Evolutionary conservation across 2,329 filamentous ascomycete genomes (phyloP).

Genomic region (Periconia sp.): DNA sequence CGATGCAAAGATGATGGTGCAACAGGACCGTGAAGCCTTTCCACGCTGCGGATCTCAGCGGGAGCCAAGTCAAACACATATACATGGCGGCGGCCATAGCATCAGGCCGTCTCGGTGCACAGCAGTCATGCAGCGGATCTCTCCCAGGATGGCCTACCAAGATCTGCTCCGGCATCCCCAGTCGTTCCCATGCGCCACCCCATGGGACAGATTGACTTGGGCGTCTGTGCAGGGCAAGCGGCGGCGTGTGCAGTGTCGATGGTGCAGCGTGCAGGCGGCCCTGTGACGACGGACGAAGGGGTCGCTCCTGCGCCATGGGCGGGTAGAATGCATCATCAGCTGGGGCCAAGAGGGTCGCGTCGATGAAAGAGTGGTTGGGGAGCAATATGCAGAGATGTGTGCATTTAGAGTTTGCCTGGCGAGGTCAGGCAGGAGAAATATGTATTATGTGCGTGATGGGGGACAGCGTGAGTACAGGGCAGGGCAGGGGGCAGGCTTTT

Average conservation of each 20-base stretch:
- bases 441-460: no score
- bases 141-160: conserved; percentile 13
- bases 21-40: no score
- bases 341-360: conserved; percentile 19
- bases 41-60: no score
- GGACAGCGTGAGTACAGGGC: no score
- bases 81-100: no score
- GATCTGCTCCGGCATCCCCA: conserved; percentile 16
- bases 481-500: no score
- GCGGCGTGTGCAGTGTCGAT: no score
- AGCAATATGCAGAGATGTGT: conserved; percentile 17
- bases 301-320: conserved; percentile 4
- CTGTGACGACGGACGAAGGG: conserved; percentile 19
- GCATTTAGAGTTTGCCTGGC: conserved; percentile 6
- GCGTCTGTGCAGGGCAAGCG: conserved; percentile 15
- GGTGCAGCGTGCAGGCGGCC: neutral
- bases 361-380: conserved; percentile 24
- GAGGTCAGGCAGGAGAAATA: no score
- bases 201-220: conserved; percentile 19
- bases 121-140: conserved; percentile 11
- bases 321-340: conserved; percentile 14
- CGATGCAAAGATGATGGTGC: no score
- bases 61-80: no score
- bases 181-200: conserved; percentile 3
- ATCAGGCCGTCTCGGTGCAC: no score